A percentile compares a stretch with the other conserved stretches of the same genome.
Evolutionary conservation across 1,139 yeast genomes (phyloP).

Genomic region (Blastobotrys buckinghamii): DNA sequence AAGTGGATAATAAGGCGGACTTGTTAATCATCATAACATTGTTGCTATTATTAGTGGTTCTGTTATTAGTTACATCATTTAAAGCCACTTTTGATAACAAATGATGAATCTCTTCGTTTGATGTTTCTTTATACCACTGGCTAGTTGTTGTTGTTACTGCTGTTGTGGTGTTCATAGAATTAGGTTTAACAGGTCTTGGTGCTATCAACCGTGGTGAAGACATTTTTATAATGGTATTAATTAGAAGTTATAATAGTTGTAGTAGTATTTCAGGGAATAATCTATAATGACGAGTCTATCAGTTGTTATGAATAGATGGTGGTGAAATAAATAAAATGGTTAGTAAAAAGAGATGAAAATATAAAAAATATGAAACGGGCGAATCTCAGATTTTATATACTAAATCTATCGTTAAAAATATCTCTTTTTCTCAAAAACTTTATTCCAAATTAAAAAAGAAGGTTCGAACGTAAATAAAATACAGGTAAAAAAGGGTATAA

Average conservation of each 20-base stretch:
- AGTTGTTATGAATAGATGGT: background rate
- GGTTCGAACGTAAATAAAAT: too few relatives aligned
- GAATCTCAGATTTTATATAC: background rate
- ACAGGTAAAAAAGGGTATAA: background rate
- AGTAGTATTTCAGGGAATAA: too few relatives aligned
- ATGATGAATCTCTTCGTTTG: background rate
- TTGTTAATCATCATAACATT: background rate
- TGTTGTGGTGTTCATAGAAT: background rate
- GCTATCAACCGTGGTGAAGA: background rate
- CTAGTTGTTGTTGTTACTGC: background rate
- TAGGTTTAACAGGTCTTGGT: slow-evolving; percentile 2
- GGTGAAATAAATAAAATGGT: background rate
- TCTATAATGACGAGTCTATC: too few relatives aligned
- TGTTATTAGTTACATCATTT: background rate
- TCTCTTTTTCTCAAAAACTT: background rate
- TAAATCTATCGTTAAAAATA: background rate
- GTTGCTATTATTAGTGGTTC: background rate
- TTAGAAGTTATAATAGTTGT: too few relatives aligned
- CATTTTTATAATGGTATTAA: background rate
- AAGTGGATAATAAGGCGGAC: background rate
- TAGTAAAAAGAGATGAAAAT: background rate
- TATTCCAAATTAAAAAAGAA: background rate
- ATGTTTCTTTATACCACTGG: background rate
- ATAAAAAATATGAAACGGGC: background rate
- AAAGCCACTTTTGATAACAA: background rate